Percentiles rank a stretch among this genome's conserved stretches.
phyloP scores from a whole-genome alignment of 441 rosid genomes.

The Corymbia calophylla region DNA sequence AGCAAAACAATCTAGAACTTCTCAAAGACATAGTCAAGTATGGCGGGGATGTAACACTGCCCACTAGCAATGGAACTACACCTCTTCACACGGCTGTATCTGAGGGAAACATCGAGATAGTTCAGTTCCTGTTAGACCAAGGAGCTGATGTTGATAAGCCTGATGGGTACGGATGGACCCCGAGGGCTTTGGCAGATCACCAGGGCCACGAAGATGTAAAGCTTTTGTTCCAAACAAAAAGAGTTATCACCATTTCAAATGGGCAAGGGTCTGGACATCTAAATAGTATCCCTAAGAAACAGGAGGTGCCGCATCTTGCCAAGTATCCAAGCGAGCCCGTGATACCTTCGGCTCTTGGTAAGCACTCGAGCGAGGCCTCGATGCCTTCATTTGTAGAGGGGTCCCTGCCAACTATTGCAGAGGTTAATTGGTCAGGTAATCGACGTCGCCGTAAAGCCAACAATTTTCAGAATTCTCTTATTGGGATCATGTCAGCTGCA shows the following conservation, averaged over 20 bases:
- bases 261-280: neutral
- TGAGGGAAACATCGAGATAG: constrained; percentile 64
- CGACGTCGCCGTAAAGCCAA: constrained; percentile 35
- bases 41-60: constrained; percentile 60
- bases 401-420: constrained; percentile 12
- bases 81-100: constrained; percentile 75
- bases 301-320: neutral
- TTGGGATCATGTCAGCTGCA: constrained; percentile 67
- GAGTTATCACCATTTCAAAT: neutral
- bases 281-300: neutral
- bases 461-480: constrained; percentile 60
- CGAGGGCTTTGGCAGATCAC: constrained; percentile 70
- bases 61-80: constrained; percentile 39
- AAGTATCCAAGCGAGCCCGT: constrained; percentile 65
- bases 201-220: constrained; percentile 15
- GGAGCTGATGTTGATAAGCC: constrained; percentile 72
- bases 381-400: constrained; percentile 19
- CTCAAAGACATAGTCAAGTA: constrained; percentile 44
- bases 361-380: neutral
- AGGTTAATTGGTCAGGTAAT: constrained; percentile 12
- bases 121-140: constrained; percentile 59
- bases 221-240: neutral
- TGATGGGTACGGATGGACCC: constrained; percentile 73
- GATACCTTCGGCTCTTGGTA: neutral
- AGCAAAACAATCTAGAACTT: constrained; percentile 51